These are phyloP conservation scores for Botrytis aclada DNA, from an alignment of 2,329 filamentous ascomycete species.

Conservation along the genomic window DNA sequence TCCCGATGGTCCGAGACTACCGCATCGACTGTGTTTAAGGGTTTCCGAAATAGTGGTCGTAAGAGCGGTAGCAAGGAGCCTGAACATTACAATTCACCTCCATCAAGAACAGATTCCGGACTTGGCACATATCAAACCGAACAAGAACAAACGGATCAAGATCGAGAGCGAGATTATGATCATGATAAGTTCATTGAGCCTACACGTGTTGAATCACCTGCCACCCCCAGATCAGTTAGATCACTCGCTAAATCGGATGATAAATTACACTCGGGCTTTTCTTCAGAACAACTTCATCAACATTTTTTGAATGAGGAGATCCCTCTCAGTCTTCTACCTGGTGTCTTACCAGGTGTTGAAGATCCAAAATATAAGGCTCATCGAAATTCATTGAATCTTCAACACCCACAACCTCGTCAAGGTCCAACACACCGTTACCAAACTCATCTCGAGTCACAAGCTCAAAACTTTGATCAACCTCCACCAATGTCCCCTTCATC, in stretches of 20 bases:
- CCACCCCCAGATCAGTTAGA: neutral
- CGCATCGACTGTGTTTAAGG: slow-evolving; percentile 77
- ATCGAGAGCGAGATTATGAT: slow-evolving; percentile 6
- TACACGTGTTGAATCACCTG: neutral
- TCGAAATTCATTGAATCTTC: slow-evolving; percentile 74
- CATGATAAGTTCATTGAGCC: slow-evolving; percentile 5
- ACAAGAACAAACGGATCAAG: slow-evolving; percentile 12
- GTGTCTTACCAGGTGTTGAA: slow-evolving; percentile 39
- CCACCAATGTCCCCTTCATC: slow-evolving; percentile 56
- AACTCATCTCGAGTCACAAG: slow-evolving; percentile 69
- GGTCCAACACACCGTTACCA: slow-evolving; percentile 73
- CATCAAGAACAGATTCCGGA: slow-evolving; percentile 78
- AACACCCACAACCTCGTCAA: slow-evolving; percentile 74
- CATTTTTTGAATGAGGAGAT: slow-evolving; percentile 31
- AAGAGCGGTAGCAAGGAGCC: slow-evolving; percentile 51
- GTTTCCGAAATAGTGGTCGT: slow-evolving; percentile 65
- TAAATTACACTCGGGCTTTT: slow-evolving; percentile 56
- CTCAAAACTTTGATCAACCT: slow-evolving; percentile 60
- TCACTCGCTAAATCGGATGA: slow-evolving; percentile 48
- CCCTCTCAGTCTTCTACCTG: slow-evolving; percentile 33
- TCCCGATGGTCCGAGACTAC: slow-evolving; percentile 98
- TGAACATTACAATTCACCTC: slow-evolving; percentile 34
- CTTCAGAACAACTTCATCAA: slow-evolving; percentile 45
- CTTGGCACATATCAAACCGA: slow-evolving; percentile 51
- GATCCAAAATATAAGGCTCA: slow-evolving; percentile 81